Conservation (phyloP, 2,329 filamentous ascomycete species). For the Calonectria hongkongensis region DNA sequence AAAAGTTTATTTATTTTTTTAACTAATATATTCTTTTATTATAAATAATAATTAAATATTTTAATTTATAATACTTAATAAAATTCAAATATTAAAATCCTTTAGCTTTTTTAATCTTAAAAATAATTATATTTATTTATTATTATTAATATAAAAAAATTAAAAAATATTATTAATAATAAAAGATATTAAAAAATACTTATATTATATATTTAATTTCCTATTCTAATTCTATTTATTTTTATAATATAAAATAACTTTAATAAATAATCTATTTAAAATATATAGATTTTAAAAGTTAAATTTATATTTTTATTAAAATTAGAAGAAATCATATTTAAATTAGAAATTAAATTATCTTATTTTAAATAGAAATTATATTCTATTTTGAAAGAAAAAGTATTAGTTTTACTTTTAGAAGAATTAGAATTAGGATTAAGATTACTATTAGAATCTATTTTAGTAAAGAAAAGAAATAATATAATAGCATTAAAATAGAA, state of each 20-base stretch:
- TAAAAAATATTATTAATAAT: neutral
- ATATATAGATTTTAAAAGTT: conserved; percentile 3
- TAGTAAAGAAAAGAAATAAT: neutral
- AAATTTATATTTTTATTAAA: neutral
- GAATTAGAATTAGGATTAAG: neutral
- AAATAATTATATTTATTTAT: neutral
- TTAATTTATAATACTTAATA: neutral
- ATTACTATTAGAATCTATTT: neutral
- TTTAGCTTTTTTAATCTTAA: conserved; percentile 4
- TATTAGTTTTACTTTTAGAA: neutral
- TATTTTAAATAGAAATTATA: neutral
- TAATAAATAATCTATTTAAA: conserved; percentile 7
- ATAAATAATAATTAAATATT: neutral
- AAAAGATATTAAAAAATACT: neutral
- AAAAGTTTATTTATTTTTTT: neutral
- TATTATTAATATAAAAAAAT: neutral
- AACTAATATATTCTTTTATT: neutral
- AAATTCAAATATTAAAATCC: neutral
- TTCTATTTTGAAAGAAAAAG: neutral
- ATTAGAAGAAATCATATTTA: neutral
- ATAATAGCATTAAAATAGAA: neutral
- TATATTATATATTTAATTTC: neutral
- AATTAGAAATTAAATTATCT: neutral
- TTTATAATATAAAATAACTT: neutral
- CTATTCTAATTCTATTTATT: neutral